Percentiles rank a stretch among this genome's conserved stretches.
These are phyloP conservation scores for Gaeumannomyces sp. DNA, from an alignment of 2,329 filamentous ascomycete species.

Conservation along the genomic window DNA sequence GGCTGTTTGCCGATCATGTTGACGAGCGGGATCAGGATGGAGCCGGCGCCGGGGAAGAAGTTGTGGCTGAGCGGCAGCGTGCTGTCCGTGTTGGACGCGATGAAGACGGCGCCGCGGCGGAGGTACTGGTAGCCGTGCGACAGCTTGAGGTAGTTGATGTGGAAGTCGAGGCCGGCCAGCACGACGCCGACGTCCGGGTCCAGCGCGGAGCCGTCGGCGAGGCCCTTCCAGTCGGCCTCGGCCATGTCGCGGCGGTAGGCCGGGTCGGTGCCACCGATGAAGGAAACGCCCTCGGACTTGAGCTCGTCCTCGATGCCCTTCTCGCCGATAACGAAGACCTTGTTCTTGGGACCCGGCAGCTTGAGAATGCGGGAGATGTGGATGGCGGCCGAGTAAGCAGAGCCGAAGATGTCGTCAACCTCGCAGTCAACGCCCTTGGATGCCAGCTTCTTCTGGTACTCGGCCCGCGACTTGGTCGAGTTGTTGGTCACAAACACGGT, in stretches of 20 bases:
- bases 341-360: slow-evolving; percentile 72
- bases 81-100: slow-evolving; percentile 90
- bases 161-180: slow-evolving; percentile 84
- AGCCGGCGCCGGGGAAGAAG: slow-evolving; percentile 88
- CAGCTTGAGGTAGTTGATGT: slow-evolving; percentile 92
- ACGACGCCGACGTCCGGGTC: slow-evolving; percentile 89
- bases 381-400: slow-evolving; percentile 88
- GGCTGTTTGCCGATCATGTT: slow-evolving; percentile 67
- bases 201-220: slow-evolving; percentile 69
- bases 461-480: slow-evolving; percentile 87
- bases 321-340: slow-evolving; percentile 92
- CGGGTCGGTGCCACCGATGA: slow-evolving; percentile 82
- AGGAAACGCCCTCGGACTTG: slow-evolving; percentile 67
- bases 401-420: slow-evolving; percentile 90
- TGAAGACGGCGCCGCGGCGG: slow-evolving; percentile 71
- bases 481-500: slow-evolving; percentile 98
- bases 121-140: slow-evolving; percentile 82
- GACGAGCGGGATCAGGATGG: slow-evolving; percentile 69
- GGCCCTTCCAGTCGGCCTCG: slow-evolving; percentile 70
- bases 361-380: slow-evolving; percentile 92
- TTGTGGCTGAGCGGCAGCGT: slow-evolving; percentile 76
- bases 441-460: slow-evolving; percentile 90
- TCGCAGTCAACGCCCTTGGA: slow-evolving; percentile 71
- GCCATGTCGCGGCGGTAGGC: slow-evolving; percentile 70
- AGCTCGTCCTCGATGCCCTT: slow-evolving; percentile 87